These are phyloP conservation scores for Dendrocalamus sinicus DNA, from an alignment of 176 grass and related monocot genomes.

Conservation along the genomic window DNA sequence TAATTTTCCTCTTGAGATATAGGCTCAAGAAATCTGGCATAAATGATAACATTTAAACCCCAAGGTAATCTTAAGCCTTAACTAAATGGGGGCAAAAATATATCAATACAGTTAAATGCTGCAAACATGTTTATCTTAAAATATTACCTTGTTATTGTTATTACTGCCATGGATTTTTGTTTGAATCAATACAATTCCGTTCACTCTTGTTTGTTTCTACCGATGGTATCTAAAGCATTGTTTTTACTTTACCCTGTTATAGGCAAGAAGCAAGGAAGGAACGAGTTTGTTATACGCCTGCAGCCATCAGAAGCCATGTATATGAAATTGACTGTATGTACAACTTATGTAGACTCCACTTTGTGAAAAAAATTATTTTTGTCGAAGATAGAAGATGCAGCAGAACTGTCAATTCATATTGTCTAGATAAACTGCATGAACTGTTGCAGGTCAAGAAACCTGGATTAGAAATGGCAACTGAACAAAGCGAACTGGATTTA, in stretches of 20 bases:
- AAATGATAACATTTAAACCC: neutral
- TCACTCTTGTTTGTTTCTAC: constrained; percentile 6
- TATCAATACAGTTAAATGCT: neutral
- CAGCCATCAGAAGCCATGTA: constrained; percentile 98
- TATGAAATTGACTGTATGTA: constrained; percentile 95
- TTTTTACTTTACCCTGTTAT: constrained; percentile 28
- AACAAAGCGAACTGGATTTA: constrained; percentile 97
- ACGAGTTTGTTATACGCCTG: constrained; percentile 93
- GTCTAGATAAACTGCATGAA: constrained; percentile 12
- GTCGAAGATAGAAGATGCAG: neutral
- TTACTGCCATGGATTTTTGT: neutral
- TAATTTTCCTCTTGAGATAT: neutral
- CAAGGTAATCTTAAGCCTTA: constrained; percentile 4
- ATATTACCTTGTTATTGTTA: constrained; percentile 25
- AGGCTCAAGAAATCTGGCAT: constrained; percentile 2
- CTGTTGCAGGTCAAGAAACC: constrained; percentile 90
- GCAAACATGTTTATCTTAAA: neutral
- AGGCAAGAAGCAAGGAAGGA: constrained; percentile 98
- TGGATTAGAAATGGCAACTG: constrained; percentile 91
- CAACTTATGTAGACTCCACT: constrained; percentile 16
- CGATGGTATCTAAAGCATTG: neutral
- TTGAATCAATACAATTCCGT: neutral
- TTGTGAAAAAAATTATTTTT: neutral
- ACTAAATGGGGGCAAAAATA: neutral
- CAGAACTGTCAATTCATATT: neutral